Conservation (phyloP, 176 grass and related monocot species). For the Zoysia pacifica region DNA sequence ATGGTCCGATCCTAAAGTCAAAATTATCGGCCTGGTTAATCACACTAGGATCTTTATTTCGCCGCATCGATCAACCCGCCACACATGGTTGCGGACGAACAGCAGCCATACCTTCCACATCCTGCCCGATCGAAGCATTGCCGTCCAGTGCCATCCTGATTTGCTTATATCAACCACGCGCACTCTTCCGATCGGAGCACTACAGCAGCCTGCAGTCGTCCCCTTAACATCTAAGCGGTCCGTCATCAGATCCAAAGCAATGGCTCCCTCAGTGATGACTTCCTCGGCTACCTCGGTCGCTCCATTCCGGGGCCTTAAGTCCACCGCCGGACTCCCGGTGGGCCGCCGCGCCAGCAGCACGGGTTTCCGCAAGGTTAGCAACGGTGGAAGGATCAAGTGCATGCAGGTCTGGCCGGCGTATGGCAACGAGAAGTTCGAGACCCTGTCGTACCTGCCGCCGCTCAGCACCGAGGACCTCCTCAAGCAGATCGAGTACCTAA, state of each 20-base stretch:
- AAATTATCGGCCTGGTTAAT: no score
- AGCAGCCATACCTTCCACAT: no score
- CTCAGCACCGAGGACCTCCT: not conserved
- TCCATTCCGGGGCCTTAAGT: slow-evolving; percentile 7
- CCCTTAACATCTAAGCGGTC: no score
- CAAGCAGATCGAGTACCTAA: not conserved
- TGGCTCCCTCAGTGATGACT: not conserved
- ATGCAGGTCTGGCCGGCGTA: slow-evolving; percentile 62
- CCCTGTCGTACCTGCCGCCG: not conserved
- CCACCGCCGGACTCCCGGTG: slow-evolving; percentile 31
- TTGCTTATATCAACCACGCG: no score
- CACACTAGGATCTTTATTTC: no score
- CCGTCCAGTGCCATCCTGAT: no score
- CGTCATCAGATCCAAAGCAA: not conserved
- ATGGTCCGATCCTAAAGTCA: no score
- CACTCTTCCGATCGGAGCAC: no score
- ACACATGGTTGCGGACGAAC: no score
- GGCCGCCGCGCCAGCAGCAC: slow-evolving; percentile 36
- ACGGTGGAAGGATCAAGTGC: slow-evolving; percentile 66
- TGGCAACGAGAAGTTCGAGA: slow-evolving; percentile 5
- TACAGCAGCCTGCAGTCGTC: no score
- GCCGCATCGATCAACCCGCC: no score
- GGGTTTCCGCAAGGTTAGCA: slow-evolving; percentile 51
- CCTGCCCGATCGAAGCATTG: no score
- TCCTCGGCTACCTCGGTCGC: slow-evolving; percentile 13